A percentile compares a stretch with the other conserved stretches of the same genome.
Evolutionary conservation across 1,139 yeast genomes (phyloP).

Genomic region (Yamadazyma sp.): DNA sequence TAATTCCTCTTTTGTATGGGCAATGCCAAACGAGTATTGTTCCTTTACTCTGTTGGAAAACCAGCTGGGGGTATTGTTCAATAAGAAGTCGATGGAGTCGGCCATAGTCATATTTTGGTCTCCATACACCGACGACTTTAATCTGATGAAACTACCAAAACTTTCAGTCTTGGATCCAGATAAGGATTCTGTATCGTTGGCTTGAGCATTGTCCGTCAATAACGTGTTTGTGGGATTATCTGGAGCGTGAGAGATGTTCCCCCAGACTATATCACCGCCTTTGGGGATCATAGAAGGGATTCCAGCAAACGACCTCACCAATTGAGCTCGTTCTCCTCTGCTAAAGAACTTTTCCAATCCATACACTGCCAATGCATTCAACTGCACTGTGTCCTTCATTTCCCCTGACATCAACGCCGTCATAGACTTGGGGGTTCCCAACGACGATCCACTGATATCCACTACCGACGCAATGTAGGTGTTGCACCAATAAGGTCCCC

Average conservation of each 20-base stretch:
- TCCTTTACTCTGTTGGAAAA: slow-evolving; percentile 60
- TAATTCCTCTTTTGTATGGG: slow-evolving; percentile 60
- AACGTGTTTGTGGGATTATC: slow-evolving; percentile 54
- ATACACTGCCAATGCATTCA: slow-evolving; percentile 88
- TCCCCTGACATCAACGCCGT: slow-evolving; percentile 93
- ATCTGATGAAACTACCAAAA: slow-evolving; percentile 77
- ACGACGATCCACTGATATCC: slow-evolving; percentile 81
- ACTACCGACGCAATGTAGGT: slow-evolving; percentile 75
- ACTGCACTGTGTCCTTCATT: slow-evolving; percentile 95
- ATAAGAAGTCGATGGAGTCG: slow-evolving; percentile 64
- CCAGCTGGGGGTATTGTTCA: slow-evolving; percentile 74
- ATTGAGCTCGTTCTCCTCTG: slow-evolving; percentile 80
- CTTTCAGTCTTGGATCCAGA: slow-evolving; percentile 39
- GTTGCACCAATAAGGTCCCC: slow-evolving; percentile 86
- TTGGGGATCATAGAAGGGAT: slow-evolving; percentile 94
- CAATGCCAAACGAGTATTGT: slow-evolving; percentile 79
- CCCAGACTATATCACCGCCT: slow-evolving; percentile 93
- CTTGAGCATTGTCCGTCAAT: slow-evolving; percentile 20
- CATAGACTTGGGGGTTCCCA: slow-evolving; percentile 93
- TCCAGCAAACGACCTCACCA: slow-evolving; percentile 89
- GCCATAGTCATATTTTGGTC: slow-evolving; percentile 57
- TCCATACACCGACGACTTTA: slow-evolving; percentile 34
- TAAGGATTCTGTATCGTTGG: slow-evolving; percentile 18
- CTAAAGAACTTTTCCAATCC: slow-evolving; percentile 94
- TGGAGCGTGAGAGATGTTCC: slow-evolving; percentile 56